Conservation (phyloP, 176 grass and related monocot species). For the Otatea glauca region DNA sequence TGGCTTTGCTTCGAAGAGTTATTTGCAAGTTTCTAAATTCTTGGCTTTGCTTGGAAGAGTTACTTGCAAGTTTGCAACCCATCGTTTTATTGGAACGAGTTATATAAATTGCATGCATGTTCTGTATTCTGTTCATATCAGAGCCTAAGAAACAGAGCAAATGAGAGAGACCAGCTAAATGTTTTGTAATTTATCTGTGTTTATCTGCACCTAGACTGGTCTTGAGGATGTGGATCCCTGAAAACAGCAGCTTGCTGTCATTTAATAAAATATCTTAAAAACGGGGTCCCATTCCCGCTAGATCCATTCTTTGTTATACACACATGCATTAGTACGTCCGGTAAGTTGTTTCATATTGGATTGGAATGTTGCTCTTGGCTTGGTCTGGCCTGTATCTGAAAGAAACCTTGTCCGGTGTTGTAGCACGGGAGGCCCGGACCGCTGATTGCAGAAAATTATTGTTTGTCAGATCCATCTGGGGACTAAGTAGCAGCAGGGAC, state of each 20-base stretch:
- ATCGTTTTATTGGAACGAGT: neutral
- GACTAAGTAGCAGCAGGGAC: constrained; percentile 12
- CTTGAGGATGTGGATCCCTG: neutral
- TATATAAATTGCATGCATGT: neutral
- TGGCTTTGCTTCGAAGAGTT: neutral
- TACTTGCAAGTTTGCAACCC: neutral
- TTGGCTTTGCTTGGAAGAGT: neutral
- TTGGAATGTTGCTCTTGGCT: constrained; percentile 38
- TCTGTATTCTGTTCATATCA: neutral
- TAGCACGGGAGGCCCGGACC: neutral
- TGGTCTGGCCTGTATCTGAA: neutral
- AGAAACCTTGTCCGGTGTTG: constrained; percentile 17
- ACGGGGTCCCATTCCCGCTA: neutral
- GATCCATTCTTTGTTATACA: neutral
- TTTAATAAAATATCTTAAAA: neutral
- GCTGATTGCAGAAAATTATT: constrained; percentile 44
- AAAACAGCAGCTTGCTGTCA: neutral
- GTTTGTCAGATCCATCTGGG: constrained; percentile 24
- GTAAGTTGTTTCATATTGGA: neutral
- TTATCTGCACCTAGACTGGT: neutral
- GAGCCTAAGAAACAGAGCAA: neutral
- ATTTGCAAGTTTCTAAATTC: neutral
- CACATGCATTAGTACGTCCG: neutral
- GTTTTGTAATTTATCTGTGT: neutral
- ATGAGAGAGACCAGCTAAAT: neutral